These are phyloP conservation scores for Sugiyamaella japonica DNA, from an alignment of 1,139 yeast genomes.

Conservation along the genomic window DNA sequence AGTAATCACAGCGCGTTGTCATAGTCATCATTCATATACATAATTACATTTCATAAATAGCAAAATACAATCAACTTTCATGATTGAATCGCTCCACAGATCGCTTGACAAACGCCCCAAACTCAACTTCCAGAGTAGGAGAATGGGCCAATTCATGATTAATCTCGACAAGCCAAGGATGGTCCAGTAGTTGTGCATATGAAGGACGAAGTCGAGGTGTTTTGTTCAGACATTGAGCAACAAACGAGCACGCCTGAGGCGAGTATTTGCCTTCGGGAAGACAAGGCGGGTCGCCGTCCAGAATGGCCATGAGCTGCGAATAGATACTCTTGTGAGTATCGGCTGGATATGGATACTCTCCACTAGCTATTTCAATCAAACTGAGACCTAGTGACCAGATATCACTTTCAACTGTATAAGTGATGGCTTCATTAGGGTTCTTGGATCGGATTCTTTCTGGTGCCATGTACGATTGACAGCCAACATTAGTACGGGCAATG, in stretches of 20 bases:
- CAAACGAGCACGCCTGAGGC: conserved; percentile 78
- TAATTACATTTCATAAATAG: conserved; percentile 1
- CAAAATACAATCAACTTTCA: conserved; percentile 5
- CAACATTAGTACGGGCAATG: conserved; percentile 92
- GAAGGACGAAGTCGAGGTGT: conserved; percentile 82
- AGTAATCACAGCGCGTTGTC: not conserved
- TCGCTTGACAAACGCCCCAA: conserved; percentile 45
- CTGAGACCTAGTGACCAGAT: conserved; percentile 95
- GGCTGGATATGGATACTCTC: conserved; percentile 92
- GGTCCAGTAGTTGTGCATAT: conserved; percentile 67
- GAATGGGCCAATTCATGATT: conserved; percentile 36
- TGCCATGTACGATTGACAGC: conserved; percentile 99
- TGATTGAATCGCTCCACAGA: conserved; percentile 23
- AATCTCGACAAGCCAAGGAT: conserved; percentile 75
- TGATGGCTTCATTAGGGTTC: conserved; percentile 54
- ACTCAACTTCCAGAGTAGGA: conserved; percentile 41
- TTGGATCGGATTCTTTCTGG: conserved; percentile 86
- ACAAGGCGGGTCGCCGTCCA: conserved; percentile 91
- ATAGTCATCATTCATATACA: conserved; percentile 4
- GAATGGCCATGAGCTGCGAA: conserved; percentile 91
- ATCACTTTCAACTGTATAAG: conserved; percentile 93
- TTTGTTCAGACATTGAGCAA: conserved; percentile 75
- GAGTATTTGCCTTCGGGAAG: conserved; percentile 61
- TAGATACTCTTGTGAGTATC: conserved; percentile 89
- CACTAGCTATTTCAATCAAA: conserved; percentile 84